Conservation (phyloP, 2,329 filamentous ascomycete species). For the Fusarium mangiferae region DNA sequence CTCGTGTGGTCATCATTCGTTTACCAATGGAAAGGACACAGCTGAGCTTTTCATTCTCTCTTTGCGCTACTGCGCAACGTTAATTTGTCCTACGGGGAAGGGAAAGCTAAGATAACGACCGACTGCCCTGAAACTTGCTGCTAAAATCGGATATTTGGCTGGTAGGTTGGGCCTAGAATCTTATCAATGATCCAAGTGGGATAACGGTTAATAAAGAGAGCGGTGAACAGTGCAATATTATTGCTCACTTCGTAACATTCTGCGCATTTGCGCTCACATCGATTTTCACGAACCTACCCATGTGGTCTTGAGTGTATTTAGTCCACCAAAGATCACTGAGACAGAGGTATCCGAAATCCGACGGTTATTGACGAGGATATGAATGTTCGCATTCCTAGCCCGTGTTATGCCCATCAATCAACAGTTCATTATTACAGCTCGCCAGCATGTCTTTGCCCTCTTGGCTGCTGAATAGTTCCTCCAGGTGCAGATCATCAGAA, state of each 20-base stretch:
- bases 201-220: neutral
- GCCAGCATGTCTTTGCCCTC: neutral
- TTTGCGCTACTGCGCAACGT: constrained; percentile 6
- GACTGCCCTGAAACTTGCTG: constrained; percentile 18
- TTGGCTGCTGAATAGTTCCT: neutral
- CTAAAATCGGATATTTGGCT: constrained; percentile 15
- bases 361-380: constrained; percentile 4
- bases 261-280: constrained; percentile 11
- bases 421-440: neutral
- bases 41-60: constrained; percentile 5
- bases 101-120: constrained; percentile 2
- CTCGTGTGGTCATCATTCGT: constrained; percentile 25
- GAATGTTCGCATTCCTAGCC: neutral
- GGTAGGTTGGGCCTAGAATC: constrained; percentile 7
- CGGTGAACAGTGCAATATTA: constrained; percentile 22
- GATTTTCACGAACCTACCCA: neutral
- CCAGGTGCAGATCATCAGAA: neutral
- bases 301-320: neutral
- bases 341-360: constrained; percentile 1
- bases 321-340: neutral
- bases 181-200: constrained; percentile 9
- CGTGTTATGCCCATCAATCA: neutral
- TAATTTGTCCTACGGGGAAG: neutral
- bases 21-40: neutral
- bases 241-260: constrained; percentile 10